A percentile compares a stretch with the other conserved stretches of the same genome.
phyloP scores from a whole-genome alignment of 2,329 filamentous ascomycete genomes.

The Nectriaceae sp. region DNA sequence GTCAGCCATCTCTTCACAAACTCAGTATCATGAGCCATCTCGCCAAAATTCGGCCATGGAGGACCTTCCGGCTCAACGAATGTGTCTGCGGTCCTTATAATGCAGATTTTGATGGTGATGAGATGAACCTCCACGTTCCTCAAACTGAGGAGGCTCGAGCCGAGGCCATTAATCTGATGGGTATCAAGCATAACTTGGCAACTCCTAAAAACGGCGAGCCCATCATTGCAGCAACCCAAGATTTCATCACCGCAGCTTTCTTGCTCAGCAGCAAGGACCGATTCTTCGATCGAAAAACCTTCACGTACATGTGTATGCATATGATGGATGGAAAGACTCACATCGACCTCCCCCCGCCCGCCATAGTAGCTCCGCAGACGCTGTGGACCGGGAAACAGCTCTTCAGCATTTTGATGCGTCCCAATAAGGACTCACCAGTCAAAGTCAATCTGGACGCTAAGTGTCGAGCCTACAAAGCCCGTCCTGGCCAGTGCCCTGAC shows the following conservation, averaged over 20 bases:
- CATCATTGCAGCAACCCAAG: slow-evolving; percentile 97
- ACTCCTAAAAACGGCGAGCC: slow-evolving; percentile 98
- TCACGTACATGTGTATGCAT: slow-evolving; percentile 87
- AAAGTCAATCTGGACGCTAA: slow-evolving; percentile 91
- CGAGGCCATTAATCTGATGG: slow-evolving; percentile 96
- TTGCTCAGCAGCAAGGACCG: slow-evolving; percentile 88
- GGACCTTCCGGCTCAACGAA: slow-evolving; percentile 95
- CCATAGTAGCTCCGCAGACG: slow-evolving; percentile 80
- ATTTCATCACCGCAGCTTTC: slow-evolving; percentile 97
- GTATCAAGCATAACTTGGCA: slow-evolving; percentile 92
- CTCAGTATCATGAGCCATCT: slow-evolving; percentile 97
- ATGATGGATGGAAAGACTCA: slow-evolving; percentile 84
- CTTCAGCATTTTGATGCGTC: slow-evolving; percentile 88
- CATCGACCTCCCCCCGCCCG: slow-evolving; percentile 83
- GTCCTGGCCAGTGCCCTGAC: slow-evolving; percentile 59
- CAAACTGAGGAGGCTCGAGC: slow-evolving; percentile 96
- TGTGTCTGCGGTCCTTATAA: slow-evolving; percentile 99
- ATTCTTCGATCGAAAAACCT: slow-evolving; percentile 87
- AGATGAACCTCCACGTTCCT: slow-evolving; percentile 98
- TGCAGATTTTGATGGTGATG: slow-evolving; percentile 97
- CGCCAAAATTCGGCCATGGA: slow-evolving; percentile 90
- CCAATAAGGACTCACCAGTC: slow-evolving; percentile 81
- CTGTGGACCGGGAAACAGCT: slow-evolving; percentile 98
- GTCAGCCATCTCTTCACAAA: slow-evolving; percentile 96
- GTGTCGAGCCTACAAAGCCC: slow-evolving; percentile 77